Percentiles rank a stretch among this genome's conserved stretches.
Conservation (phyloP, 495 filamentous ascomycete genomes). For the Penicillium cataractarum region DNA sequence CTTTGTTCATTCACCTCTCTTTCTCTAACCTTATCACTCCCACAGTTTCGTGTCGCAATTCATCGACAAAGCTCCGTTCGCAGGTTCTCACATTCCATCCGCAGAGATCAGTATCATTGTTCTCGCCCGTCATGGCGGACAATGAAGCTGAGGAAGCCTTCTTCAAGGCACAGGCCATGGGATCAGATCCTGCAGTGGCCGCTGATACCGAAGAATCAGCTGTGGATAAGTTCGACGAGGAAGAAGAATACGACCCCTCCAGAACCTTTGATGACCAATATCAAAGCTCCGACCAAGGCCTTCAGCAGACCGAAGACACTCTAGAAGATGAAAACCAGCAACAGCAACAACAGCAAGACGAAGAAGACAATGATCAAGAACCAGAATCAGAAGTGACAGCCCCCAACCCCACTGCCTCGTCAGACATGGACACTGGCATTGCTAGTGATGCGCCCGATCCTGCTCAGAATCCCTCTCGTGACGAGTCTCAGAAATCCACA, state of each 20-base stretch:
- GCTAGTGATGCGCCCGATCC: constrained; percentile 30
- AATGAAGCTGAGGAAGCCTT: constrained; percentile 65
- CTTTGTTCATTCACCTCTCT: background rate
- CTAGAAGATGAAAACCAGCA: background rate
- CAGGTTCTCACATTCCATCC: constrained; percentile 9
- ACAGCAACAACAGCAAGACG: background rate
- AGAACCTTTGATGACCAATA: constrained; percentile 50
- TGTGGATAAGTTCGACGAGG: constrained; percentile 56
- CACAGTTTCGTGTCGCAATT: background rate
- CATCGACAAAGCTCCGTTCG: background rate
- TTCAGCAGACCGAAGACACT: constrained; percentile 25
- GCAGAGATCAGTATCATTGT: constrained; percentile 14
- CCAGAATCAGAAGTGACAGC: constrained; percentile 10
- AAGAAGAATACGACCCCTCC: constrained; percentile 60
- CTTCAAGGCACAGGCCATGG: constrained; percentile 58
- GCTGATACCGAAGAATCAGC: constrained; percentile 48
- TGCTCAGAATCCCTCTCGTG: constrained; percentile 41
- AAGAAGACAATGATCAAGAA: background rate
- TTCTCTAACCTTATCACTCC: constrained; percentile 2
- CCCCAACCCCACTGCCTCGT: constrained; percentile 26
- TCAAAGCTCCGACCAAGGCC: constrained; percentile 33
- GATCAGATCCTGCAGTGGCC: constrained; percentile 45
- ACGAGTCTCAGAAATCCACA: constrained; percentile 45
- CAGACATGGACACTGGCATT: constrained; percentile 37
- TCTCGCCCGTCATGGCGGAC: constrained; percentile 55